These are phyloP conservation scores for Ogataea degrootiae DNA, from an alignment of 805 yeast species.

Conservation along the genomic window DNA sequence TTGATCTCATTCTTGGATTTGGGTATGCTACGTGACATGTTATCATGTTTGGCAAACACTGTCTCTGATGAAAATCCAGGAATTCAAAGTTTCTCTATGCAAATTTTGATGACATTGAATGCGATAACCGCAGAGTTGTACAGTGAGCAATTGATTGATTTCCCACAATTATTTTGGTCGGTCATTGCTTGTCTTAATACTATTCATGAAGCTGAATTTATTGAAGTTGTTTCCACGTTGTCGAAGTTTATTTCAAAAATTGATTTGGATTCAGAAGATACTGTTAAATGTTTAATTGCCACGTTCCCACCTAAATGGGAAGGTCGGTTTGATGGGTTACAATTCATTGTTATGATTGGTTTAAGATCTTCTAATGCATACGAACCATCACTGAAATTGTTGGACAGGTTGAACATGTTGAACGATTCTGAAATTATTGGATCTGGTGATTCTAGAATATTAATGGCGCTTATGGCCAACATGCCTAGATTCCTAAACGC, in stretches of 20 bases:
- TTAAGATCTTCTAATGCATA: slow-evolving; percentile 75
- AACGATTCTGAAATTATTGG: slow-evolving; percentile 76
- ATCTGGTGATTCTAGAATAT: slow-evolving; percentile 58
- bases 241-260: slow-evolving; percentile 82
- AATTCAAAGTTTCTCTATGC: slow-evolving; percentile 96
- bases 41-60: slow-evolving; percentile 88
- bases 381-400: slow-evolving; percentile 67
- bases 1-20: slow-evolving; percentile 78
- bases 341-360: slow-evolving; percentile 74
- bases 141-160: slow-evolving; percentile 71
- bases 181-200: slow-evolving; percentile 88
- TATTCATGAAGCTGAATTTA: slow-evolving; percentile 87
- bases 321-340: slow-evolving; percentile 86
- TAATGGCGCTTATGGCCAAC: slow-evolving; percentile 71
- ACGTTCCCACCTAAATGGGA: slow-evolving; percentile 97
- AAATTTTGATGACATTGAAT: slow-evolving; percentile 90
- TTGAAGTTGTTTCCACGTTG: slow-evolving; percentile 79
- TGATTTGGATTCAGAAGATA: slow-evolving; percentile 79
- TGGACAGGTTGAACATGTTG: slow-evolving; percentile 65
- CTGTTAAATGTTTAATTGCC: slow-evolving; percentile 74
- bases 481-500: slow-evolving; percentile 84
- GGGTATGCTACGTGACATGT: slow-evolving; percentile 86
- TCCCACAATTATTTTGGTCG: slow-evolving; percentile 95
- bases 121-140: slow-evolving; percentile 85
- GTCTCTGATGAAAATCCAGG: slow-evolving; percentile 85